Conservation (phyloP, 331 rosid species). For the Telfairia occidentalis region DNA sequence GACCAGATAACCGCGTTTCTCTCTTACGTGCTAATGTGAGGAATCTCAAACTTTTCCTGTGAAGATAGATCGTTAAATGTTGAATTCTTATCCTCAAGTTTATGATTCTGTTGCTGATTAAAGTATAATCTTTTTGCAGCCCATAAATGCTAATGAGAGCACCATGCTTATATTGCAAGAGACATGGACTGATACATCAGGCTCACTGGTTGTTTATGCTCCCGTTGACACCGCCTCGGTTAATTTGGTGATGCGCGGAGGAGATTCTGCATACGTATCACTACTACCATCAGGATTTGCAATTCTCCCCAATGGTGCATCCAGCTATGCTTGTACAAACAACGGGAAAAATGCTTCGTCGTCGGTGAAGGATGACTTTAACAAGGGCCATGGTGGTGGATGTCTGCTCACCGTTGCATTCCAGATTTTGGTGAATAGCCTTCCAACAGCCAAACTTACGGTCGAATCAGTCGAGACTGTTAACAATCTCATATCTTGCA, state of each 20-base stretch:
- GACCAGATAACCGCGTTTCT: slow-evolving; percentile 46
- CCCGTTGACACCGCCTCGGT: slow-evolving; percentile 45
- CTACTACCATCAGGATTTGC: slow-evolving; percentile 77
- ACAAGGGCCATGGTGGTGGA: slow-evolving; percentile 19
- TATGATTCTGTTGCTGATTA: not conserved
- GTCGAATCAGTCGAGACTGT: slow-evolving; percentile 54
- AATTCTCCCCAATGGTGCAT: slow-evolving; percentile 39
- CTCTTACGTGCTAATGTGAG: slow-evolving; percentile 59
- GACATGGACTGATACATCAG: slow-evolving; percentile 47
- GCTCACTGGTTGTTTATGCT: slow-evolving; percentile 63
- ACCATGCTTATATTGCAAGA: slow-evolving; percentile 59
- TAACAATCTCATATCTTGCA: slow-evolving; percentile 41
- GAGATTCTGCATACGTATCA: slow-evolving; percentile 51
- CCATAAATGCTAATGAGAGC: slow-evolving; percentile 25
- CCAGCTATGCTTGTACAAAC: slow-evolving; percentile 9
- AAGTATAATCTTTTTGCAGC: slow-evolving; percentile 22
- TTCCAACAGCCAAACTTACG: slow-evolving; percentile 40
- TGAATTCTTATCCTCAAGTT: not conserved
- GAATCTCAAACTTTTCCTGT: not conserved
- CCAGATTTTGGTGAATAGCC: slow-evolving; percentile 45
- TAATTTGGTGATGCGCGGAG: slow-evolving; percentile 41
- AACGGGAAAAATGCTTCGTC: not conserved
- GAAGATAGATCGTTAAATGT: not conserved
- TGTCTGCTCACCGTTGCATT: slow-evolving; percentile 55
- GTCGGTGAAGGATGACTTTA: slow-evolving; percentile 9